Evolutionary conservation across 371 early-diverging fungal species (phyloP).

Genomic region (Rhizopus delemar): DNA sequence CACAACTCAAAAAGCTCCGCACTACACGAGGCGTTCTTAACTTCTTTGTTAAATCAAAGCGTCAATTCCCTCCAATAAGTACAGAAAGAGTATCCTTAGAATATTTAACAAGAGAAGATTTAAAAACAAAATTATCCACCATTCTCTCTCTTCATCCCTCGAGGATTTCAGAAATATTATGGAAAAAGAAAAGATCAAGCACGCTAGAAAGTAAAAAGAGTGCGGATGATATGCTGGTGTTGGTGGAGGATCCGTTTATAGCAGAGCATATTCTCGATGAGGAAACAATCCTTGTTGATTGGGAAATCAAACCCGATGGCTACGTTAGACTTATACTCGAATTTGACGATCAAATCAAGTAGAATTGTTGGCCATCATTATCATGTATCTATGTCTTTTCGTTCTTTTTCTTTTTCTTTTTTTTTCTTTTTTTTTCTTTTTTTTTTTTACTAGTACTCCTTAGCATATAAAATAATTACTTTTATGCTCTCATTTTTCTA

Average conservation of each 20-base stretch:
- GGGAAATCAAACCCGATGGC: slow-evolving; percentile 26
- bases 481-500: too few relatives aligned
- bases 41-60: slow-evolving; percentile 16
- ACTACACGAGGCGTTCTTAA: background rate
- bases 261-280: slow-evolving; percentile 23
- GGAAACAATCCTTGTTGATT: slow-evolving; percentile 19
- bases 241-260: slow-evolving; percentile 29
- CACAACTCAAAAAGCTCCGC: too few relatives aligned
- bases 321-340: slow-evolving; percentile 24
- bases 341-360: slow-evolving; percentile 3
- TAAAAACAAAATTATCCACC: slow-evolving; percentile 12
- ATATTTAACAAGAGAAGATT: slow-evolving; percentile 12
- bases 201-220: too few relatives aligned
- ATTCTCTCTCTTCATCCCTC: slow-evolving; percentile 15
- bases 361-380: too few relatives aligned
- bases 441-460: too few relatives aligned
- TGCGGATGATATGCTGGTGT: slow-evolving; percentile 14
- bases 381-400: too few relatives aligned
- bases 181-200: slow-evolving; percentile 11
- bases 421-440: too few relatives aligned
- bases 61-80: background rate
- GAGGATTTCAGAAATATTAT: slow-evolving; percentile 23
- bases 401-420: too few relatives aligned
- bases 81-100: slow-evolving; percentile 15
- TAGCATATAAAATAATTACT: too few relatives aligned